Conservation (phyloP, 2,329 filamentous ascomycete species). For the Tricladium varicosporioides region DNA sequence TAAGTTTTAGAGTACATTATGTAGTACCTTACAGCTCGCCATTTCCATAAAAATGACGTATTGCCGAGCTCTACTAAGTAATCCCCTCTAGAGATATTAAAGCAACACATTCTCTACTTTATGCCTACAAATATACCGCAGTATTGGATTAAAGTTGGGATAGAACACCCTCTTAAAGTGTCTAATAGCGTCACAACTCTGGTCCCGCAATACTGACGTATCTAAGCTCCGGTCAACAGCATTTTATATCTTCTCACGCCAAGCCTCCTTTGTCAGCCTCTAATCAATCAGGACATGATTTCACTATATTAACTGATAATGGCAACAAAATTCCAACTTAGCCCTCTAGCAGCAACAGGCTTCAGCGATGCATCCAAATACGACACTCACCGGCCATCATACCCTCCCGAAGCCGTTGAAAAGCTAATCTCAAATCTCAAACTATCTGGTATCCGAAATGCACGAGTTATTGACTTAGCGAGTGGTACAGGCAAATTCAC, state of each 20-base stretch:
- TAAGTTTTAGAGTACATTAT: too few species aligned
- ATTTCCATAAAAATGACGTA: too few species aligned
- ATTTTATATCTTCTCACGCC: too few species aligned
- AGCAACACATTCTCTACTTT: too few species aligned
- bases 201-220: conserved; percentile 2
- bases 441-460: conserved; percentile 45
- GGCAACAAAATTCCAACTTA: conserved; percentile 17
- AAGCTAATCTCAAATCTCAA: conserved; percentile 55
- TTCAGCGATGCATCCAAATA: conserved; percentile 65
- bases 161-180: not conserved
- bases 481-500: conserved; percentile 73
- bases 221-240: not conserved
- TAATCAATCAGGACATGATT: too few species aligned
- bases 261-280: too few species aligned
- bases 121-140: too few species aligned
- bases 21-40: too few species aligned
- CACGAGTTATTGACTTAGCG: conserved; percentile 60
- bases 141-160: too few species aligned
- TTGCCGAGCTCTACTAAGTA: too few species aligned
- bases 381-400: conserved; percentile 67
- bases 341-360: conserved; percentile 39
- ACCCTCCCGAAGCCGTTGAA: conserved; percentile 56
- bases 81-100: too few species aligned
- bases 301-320: too few species aligned
- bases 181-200: not conserved